Base-by-base conservation (phyloP, 345 rosid genomes). In the Eucalyptus paniculata region DNA sequence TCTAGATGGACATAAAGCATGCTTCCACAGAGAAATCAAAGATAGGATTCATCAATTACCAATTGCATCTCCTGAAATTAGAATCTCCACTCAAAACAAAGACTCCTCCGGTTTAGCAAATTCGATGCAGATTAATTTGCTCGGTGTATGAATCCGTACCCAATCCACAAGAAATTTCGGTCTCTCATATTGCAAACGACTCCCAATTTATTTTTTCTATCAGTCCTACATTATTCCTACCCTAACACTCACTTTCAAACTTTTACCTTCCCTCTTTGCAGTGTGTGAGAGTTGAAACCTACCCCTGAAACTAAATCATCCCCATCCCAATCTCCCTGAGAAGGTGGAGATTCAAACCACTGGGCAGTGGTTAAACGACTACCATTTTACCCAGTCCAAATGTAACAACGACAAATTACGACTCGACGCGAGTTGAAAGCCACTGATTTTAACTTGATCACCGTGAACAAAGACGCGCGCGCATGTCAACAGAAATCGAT, bases 161-260 rank as follows among this genome's bases (percentile, higher is more conserved):
- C 24, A 3, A 0, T 5, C 81, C 14, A 4, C 44, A 18, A 69
- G 44, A 34, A 69, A 18, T 69, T 69, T 34, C 13, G 40, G 81
- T 6, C 12, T 69, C 42, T 34, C 82, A 9, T 69, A 69, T 69
- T 18, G 14, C 8, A 34, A 69, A 69, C 1, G 42, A 69, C 42
- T 69, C 3, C 7, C 4, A 69, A 49, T 49, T 49, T 47, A 12
- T 4, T 49, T 47, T 47, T 47, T 49, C 1, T 5, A 4, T 13
- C 50, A 1, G 15, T 49, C 14, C 2, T 12, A 0, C 50, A 4
- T 1, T 49, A 49, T 12, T 49, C 5, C 15, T 49, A 12, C 50
- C 4, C 1, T 1, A 49, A 12, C 14, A 0, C 15, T 49, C 0
- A 49, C 50, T 12, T 0, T 12, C 50, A 49, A 12, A 49, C 5